A percentile compares a stretch with the other conserved stretches of the same genome.
These are phyloP conservation scores for Capronia epimyces DNA, from an alignment of 2,329 filamentous ascomycete genomes.

Conservation along the genomic window DNA sequence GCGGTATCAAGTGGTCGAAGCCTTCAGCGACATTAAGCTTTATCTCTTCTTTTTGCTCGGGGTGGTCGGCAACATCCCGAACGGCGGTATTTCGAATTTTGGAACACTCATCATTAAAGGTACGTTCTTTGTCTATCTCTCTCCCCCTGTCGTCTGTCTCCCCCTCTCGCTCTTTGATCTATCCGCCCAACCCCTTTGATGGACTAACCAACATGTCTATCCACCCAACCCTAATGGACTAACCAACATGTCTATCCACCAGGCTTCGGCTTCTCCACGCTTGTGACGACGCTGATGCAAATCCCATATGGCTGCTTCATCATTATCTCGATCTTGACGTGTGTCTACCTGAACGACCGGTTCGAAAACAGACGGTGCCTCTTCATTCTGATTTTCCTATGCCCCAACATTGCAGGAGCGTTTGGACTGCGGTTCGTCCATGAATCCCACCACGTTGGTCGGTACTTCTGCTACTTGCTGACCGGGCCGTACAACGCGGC, in stretches of 20 bases:
- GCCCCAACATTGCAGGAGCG: constrained; percentile 56
- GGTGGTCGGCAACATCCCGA: constrained; percentile 48
- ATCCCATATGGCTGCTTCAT: constrained; percentile 44
- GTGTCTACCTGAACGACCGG: constrained; percentile 46
- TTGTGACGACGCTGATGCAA: constrained; percentile 35
- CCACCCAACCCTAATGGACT: no score
- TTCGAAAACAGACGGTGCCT: constrained; percentile 46
- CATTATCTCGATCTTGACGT: constrained; percentile 46
- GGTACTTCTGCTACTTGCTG: constrained; percentile 55
- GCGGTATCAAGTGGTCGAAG: constrained; percentile 51
- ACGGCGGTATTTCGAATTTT: constrained; percentile 56
- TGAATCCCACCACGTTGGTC: constrained; percentile 45
- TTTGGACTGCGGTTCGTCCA: constrained; percentile 55
- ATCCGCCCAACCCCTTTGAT: no score
- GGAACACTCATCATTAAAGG: constrained; percentile 52
- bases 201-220: background rate
- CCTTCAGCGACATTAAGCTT: constrained; percentile 54
- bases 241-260: constrained; percentile 1
- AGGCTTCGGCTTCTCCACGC: constrained; percentile 38
- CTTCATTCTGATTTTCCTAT: constrained; percentile 52
- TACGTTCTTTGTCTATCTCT: background rate
- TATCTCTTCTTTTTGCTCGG: constrained; percentile 54
- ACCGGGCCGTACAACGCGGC: constrained; percentile 53
- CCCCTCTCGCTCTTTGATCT: background rate
- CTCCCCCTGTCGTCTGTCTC: background rate